Evolutionary conservation across 805 yeast genomes (phyloP), one percentile per base, ranked within the genome.

Genomic region (Zygotorulaspora chibaensis): DNA sequence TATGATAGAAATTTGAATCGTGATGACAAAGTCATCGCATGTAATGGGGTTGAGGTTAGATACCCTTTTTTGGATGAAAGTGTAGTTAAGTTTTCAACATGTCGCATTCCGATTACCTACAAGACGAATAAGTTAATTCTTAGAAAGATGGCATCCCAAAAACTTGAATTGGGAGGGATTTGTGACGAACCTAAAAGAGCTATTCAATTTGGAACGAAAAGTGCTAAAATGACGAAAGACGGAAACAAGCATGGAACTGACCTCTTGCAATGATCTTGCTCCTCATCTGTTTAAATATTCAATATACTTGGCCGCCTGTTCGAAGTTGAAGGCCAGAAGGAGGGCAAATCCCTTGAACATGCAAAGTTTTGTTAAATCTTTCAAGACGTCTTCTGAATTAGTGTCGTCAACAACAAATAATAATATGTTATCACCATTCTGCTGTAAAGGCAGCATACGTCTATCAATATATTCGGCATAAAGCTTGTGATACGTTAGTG

Each of bases 171-270:
- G 28, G 61, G 52, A 0, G 74, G 73, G 62, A 93, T 89, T 0
- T 68, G 80, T 13, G 69, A 72, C 17, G 98, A 93, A 59, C 79
- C 84, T 1, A 93, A 93, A 61, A 72, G 99, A 38, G 99, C 99
- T 0, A 89, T 93, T 49, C 99, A 93, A 61, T 93, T 93, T 65
- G 99, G 99, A 0, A 87, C 98, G 0, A 82, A 85, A 52, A 84
- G 96, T 60, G 99, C 99, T 1, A 95, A 91, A 64, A 80, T 93
- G 83, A 73, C 80, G 2, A 91, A 91, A 1, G 78, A 84, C 36
- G 83, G 90, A 3, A 84, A 80, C 54, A 71, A 77, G 34, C 84
- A 81, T 56, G 98, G 98, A 0, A 84, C 90, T 0, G 93, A 84
- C 56, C 56, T 65, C 43, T 45, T 70, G 25, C 48, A 50, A 45